Evolutionary conservation across 768 basidiomycete species (phyloP).

Genomic region (Jaapia argillacea): DNA sequence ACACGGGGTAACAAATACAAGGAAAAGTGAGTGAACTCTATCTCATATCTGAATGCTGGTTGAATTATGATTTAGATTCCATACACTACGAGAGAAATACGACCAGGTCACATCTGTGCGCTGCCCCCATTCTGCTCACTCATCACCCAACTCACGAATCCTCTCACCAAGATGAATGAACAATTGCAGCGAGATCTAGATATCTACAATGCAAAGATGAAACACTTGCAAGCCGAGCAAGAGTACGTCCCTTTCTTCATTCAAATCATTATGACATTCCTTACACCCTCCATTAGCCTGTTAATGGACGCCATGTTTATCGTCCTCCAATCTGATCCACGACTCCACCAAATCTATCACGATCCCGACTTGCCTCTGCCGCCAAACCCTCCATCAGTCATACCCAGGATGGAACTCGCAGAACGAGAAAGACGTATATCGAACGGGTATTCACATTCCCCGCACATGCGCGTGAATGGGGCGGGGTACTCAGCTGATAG

Average conservation of each 20-base stretch:
- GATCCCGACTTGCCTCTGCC: neutral
- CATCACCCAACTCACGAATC: neutral
- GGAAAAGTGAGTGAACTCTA: conserved; percentile 8
- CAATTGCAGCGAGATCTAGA: neutral
- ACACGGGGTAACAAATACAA: conserved; percentile 7
- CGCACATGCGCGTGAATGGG: no score
- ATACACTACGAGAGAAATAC: conserved; percentile 8
- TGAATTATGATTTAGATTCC: conserved; percentile 5
- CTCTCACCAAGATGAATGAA: neutral
- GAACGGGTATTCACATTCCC: no score
- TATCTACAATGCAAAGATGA: neutral
- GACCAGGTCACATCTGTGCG: conserved; percentile 9
- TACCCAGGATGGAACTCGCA: no score
- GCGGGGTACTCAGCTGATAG: no score
- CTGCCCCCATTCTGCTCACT: neutral
- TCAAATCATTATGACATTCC: neutral
- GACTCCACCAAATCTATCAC: neutral
- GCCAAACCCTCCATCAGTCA: no score
- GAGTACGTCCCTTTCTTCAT: conserved; percentile 19
- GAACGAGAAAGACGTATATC: no score
- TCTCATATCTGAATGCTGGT: neutral
- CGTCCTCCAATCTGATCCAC: neutral
- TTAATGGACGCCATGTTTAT: neutral
- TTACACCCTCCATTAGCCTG: neutral
- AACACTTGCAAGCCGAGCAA: neutral